Evolutionary conservation across 2,329 filamentous ascomycete genomes (phyloP), one percentile per base, ranked within the genome.

Genomic region (Alternaria infectoria): DNA sequence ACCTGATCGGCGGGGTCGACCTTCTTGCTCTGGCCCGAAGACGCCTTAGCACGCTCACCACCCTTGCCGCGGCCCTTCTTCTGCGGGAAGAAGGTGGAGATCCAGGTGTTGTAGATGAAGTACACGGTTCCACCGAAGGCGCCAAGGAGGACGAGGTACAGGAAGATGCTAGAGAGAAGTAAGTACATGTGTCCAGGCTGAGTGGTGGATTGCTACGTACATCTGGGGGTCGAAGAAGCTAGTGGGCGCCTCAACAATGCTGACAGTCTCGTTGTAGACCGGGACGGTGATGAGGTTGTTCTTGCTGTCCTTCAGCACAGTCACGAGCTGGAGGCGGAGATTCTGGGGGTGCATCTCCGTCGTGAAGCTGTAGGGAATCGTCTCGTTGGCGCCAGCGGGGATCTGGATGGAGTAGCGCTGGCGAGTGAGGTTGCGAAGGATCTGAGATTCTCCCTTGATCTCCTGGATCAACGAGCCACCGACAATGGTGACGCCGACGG

Each of bases 91-190:
- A 99, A 91, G 13, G 93, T 90, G 75, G 93, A 92, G 82, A 99
- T 91, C 93, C 95, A 98, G 76, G 95, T 97, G 85, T 91, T 96
- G 88, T 99, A 99, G 84, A 97, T 93, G 82, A 97, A 97, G 89
- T 95, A 97, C 79, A 91, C 88, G 57, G 90, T 93, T 66, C 91
- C 93, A 69, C 83, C 89, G 79, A 97, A 96, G 67, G 86, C 88
- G 66, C 87, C 90, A 57, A 90, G 85, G 73, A 99, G 91, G 85
- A 98, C 90, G 79, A 97, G 86, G 86, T 98, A 98, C 67, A 99
- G 89, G 89, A 99, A 99, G 84, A 98, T 93, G 79, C 96, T 98
- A 67, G 25, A 51, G 13, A 57, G 75, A 66, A 73, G 69, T 57
- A 28, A 54, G 47, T 54, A 43, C 12, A 13, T 45, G 21, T 55